Base-by-base conservation (phyloP, 1,139 yeast genomes). In the Nadsonia starkeyi-henricii region DNA sequence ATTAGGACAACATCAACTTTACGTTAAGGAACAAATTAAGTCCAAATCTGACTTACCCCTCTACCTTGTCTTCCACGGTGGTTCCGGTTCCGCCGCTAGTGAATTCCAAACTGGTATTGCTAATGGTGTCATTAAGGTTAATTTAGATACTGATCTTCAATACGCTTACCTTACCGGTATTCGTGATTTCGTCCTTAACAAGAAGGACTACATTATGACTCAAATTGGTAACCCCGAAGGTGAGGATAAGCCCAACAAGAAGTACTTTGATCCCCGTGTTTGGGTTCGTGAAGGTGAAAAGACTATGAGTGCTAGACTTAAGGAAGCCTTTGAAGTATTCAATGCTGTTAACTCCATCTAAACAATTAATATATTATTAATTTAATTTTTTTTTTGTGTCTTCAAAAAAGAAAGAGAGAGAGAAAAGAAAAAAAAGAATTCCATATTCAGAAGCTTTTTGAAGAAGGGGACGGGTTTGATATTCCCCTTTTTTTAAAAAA, bases 211-310 rank as follows among this genome's bases (percentile, higher is more conserved):
- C 82, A 70, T 91, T 63, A 62, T 77, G 74, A 58, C 84, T 51
- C 85, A 74, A 71, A 95, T 91, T 66, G 98, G 98, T 74, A 91
- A 91, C 93, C 98, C 99, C 73, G 96, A 91, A 30, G 98, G 97
- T 70, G 93, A 75, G 51, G 97, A 91, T 75, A 85, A 88, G 79
- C 98, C 98, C 76, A 67, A 68, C 66, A 89, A 89, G 88, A 89
- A 89, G 77, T 88, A 73, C 86, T 91, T 86, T 69, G 99, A 91
- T 76, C 99, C 99, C 75, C 91, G 99, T 82, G 97, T 89, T 72
- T 91, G 98, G 98, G 96, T 91, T 61, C 89, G 98, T 79, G 97
- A 89, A 74, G 98, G 98, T 78, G 99, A 91, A 78, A 86, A 88
- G 89, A 88, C 97, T 69, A 91, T 91, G 97, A 62, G 80, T 59